Conservation (phyloP, 768 basidiomycete species). For the Coprinopsis cinerea region DNA sequence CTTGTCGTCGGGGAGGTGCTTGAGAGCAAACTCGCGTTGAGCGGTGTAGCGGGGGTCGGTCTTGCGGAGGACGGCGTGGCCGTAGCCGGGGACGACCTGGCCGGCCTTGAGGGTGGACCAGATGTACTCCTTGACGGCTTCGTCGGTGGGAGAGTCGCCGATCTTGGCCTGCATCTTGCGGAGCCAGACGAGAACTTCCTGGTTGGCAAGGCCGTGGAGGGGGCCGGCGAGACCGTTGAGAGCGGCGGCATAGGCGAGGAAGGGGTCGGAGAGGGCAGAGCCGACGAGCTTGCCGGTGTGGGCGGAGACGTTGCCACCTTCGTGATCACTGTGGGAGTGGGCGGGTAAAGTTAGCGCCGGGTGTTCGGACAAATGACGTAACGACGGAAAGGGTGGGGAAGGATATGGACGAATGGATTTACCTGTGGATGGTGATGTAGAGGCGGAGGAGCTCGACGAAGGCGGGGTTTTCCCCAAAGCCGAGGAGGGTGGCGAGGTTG, state of each 20-base stretch:
- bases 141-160: slow-evolving; percentile 80
- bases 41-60: slow-evolving; percentile 91
- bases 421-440: slow-evolving; percentile 96
- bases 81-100: slow-evolving; percentile 91
- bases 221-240: slow-evolving; percentile 96
- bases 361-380: too few species aligned
- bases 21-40: slow-evolving; percentile 83
- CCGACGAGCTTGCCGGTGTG: slow-evolving; percentile 92
- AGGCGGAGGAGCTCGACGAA: slow-evolving; percentile 94
- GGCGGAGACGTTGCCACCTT: slow-evolving; percentile 97
- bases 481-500: slow-evolving; percentile 86
- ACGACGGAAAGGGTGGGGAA: background rate
- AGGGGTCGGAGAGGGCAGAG: slow-evolving; percentile 94
- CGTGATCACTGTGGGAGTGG: slow-evolving; percentile 71
- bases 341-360: background rate
- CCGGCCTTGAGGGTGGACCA: slow-evolving; percentile 93
- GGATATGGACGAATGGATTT: background rate
- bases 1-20: slow-evolving; percentile 81
- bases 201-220: slow-evolving; percentile 94
- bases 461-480: slow-evolving; percentile 79
- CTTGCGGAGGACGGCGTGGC: slow-evolving; percentile 82
- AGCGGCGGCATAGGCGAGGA: slow-evolving; percentile 90
- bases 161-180: slow-evolving; percentile 89
- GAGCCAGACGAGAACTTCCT: slow-evolving; percentile 94
- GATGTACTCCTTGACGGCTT: slow-evolving; percentile 87